A percentile compares a stretch with the other conserved stretches of the same genome.
These are phyloP conservation scores for Debaryomyces prosopidis DNA, from an alignment of 805 yeast genomes.

Conservation along the genomic window DNA sequence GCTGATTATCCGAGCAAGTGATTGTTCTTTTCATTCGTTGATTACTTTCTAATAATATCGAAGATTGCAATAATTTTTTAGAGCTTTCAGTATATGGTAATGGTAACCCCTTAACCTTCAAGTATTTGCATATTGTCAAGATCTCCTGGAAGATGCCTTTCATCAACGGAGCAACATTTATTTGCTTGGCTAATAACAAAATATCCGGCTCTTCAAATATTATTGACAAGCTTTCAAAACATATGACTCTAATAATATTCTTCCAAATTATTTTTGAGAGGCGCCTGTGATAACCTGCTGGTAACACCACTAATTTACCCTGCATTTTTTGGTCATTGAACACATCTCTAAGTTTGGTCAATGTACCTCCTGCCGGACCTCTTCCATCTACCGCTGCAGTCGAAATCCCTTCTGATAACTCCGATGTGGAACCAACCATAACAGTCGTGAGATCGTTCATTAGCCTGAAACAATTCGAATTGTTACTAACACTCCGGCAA, in stretches of 20 bases:
- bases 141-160: slow-evolving; percentile 16
- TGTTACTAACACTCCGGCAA: slow-evolving; percentile 10
- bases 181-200: slow-evolving; percentile 7
- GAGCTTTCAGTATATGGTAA: slow-evolving; percentile 7
- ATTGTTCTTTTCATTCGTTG: slow-evolving; percentile 3
- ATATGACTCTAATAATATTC: slow-evolving; percentile 8
- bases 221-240: slow-evolving; percentile 17
- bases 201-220: slow-evolving; percentile 18
- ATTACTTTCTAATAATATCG: slow-evolving; percentile 12
- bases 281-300: slow-evolving; percentile 1
- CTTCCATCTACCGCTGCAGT: neutral
- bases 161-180: slow-evolving; percentile 10
- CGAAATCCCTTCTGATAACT: neutral
- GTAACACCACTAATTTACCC: slow-evolving; percentile 1
- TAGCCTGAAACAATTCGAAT: slow-evolving; percentile 8
- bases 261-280: slow-evolving; percentile 10
- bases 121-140: slow-evolving; percentile 5
- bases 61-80: slow-evolving; percentile 10
- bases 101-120: slow-evolving; percentile 9
- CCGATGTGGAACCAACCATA: slow-evolving; percentile 1
- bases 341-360: neutral
- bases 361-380: neutral
- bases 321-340: neutral
- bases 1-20: neutral
- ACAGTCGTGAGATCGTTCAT: slow-evolving; percentile 1